phyloP scores from a whole-genome alignment of 768 basidiomycete genomes.

The Omphalotus guepiniiformis region DNA sequence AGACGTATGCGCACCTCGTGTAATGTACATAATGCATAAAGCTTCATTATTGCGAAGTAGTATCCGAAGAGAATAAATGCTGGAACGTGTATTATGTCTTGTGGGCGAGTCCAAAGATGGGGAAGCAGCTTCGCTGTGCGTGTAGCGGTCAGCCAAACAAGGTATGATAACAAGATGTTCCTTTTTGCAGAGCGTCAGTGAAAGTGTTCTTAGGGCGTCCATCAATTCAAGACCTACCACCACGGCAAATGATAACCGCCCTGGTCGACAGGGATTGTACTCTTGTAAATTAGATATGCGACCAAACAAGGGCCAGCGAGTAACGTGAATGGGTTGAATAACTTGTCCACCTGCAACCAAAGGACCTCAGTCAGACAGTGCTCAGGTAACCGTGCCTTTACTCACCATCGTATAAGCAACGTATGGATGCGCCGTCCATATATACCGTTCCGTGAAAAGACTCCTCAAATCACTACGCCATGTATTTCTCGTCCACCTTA shows the following conservation, averaged over 20 bases:
- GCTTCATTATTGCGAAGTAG: conserved; percentile 93
- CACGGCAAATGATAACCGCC: conserved; percentile 81
- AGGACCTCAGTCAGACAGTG: conserved; percentile 2
- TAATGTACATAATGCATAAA: conserved; percentile 85
- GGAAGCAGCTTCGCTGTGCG: conserved; percentile 80
- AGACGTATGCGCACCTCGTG: conserved; percentile 61
- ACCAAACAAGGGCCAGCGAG: conserved; percentile 83
- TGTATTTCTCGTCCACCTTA: conserved; percentile 92
- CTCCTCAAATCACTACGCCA: conserved; percentile 89
- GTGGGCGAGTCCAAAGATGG: conserved; percentile 73
- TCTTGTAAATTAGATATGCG: conserved; percentile 72
- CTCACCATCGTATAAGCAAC: conserved; percentile 90
- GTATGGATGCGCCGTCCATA: conserved; percentile 89
- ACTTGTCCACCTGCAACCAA: conserved; percentile 63
- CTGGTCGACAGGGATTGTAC: conserved; percentile 57
- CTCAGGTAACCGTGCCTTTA: conserved; percentile 32
- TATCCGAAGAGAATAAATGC: conserved; percentile 88
- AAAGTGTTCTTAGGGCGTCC: conserved; percentile 8
- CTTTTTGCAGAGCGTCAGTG: conserved; percentile 28
- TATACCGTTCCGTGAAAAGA: conserved; percentile 81
- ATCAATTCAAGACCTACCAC: conserved; percentile 49
- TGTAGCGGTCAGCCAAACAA: conserved; percentile 67
- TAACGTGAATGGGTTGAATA: conserved; percentile 84
- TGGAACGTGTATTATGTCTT: conserved; percentile 78
- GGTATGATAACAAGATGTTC: conserved; percentile 66